Base-by-base conservation (phyloP, 306 rosid genomes). In the Prunus mongolica region DNA sequence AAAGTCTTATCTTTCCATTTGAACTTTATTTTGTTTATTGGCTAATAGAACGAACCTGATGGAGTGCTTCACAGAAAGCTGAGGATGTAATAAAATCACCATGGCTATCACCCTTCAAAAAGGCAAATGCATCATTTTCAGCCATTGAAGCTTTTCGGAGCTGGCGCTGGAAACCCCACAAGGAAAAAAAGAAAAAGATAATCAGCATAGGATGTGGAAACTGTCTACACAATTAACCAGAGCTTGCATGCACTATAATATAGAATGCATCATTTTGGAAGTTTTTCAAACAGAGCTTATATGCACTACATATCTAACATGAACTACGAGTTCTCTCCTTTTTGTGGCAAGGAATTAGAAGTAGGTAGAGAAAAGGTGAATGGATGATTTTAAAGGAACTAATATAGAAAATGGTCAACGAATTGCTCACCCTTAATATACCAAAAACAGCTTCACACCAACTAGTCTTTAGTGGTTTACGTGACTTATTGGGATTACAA, bases 361-460 rank as follows among this genome's bases (percentile, higher is more conserved):
- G 11, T 32, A 51, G 19, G 45, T 7, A 71, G 41, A 52, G 46
- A 41, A 50, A 67, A 12, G 5, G 4, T 52, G 32, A 71, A 71
- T 13, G 50, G 30, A 52, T 30, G n/a, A 54, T 58, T 22, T 70
- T 16, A 49, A 27, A 41, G 32, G 14, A 38, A 72, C 28, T 34
- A 52, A 81, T 32, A 71, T 12, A 55, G 27, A 54, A 14, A 30
- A 18, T 47, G 24, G 52, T 41, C 25, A 3, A 18, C 20, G 2
- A 66, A 68, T 5, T 71, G 77, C 71, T 72, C 70, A 92, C 99
- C 93, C 86, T 89, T 76, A 92, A 62, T 82, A 90, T 92, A 45
- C 99, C 86, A 65, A 95, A 92, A 75, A 91, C 92, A 76, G 97
- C 97, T 92, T 95, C 99, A 3, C 86, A 89, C 97, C 96, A 92